A percentile compares a stretch with the other conserved stretches of the same genome.
Evolutionary conservation across 495 filamentous ascomycete genomes (phyloP).

Genomic region (Baudoinia panamericana): DNA sequence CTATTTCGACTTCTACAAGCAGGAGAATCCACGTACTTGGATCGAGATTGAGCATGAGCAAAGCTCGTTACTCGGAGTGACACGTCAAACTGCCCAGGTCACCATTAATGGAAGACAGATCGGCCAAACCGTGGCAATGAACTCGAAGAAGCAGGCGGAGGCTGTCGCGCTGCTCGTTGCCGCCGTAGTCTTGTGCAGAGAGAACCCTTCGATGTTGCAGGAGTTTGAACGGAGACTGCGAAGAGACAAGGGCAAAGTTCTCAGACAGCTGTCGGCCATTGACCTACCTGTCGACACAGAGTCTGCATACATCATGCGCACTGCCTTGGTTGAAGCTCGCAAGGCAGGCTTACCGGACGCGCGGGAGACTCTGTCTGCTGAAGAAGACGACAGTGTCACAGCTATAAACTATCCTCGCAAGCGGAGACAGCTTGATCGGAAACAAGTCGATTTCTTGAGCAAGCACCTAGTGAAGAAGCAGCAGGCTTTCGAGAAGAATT

Average conservation of each 20-base stretch:
- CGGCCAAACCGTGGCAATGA: constrained; percentile 29
- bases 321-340: constrained; percentile 26
- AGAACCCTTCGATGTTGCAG: constrained; percentile 28
- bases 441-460: constrained; percentile 21
- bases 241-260: constrained; percentile 31
- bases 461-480: constrained; percentile 23
- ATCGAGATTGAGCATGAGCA: constrained; percentile 25
- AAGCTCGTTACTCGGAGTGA: neutral
- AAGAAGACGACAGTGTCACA: constrained; percentile 11
- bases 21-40: constrained; percentile 18
- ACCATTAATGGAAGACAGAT: constrained; percentile 27
- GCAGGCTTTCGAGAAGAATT: constrained; percentile 24
- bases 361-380: constrained; percentile 19
- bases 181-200: constrained; percentile 30
- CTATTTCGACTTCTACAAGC: constrained; percentile 35
- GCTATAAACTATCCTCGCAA: constrained; percentile 10
- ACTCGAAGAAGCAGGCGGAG: constrained; percentile 31
- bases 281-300: constrained; percentile 29
- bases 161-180: constrained; percentile 31
- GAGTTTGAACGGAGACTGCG: constrained; percentile 31
- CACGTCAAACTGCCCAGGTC: constrained; percentile 21
- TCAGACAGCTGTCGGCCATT: constrained; percentile 26
- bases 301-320: constrained; percentile 31
- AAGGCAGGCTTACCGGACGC: constrained; percentile 33
- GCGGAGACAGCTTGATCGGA: constrained; percentile 17